Evolutionary conservation across 805 yeast species (phyloP), one percentile per base, ranked within the genome.

Genomic region (Myxozyma geophila): DNA sequence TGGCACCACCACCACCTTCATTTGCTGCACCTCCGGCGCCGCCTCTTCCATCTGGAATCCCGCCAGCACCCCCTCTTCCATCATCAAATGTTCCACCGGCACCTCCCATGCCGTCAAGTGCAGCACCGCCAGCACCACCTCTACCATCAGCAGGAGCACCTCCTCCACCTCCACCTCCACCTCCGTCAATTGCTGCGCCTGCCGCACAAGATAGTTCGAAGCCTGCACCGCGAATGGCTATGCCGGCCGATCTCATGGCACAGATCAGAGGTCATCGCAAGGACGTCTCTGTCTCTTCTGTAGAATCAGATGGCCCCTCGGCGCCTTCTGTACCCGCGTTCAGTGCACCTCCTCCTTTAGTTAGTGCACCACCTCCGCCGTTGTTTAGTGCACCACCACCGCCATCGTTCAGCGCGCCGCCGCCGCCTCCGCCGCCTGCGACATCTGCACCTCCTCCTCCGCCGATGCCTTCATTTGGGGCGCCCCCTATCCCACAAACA

Each of bases 81-180:
- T 65, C 71, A 4, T 66, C 74, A 12, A 68, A 71, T n/a, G 74
- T 74, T 7, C 74, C 76, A 33, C 73, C 75, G 13, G 35, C 51
- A 12, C 51, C 51, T 21, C 51, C 40, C 17, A 70, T 70, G 3
- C 62, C 71, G 5, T 62, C 62, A 28, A 65, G 68, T 4, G 61
- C 66, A 7, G 58, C 69, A 19, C 60, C 70, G 2, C 53, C 66
- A 12, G 64, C 69, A 7, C 57, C 71, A 13, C 58, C 64, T 13
- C 15, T 36, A 8, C 53, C 53, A 13, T 44, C 63, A 40, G 23
- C 67, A 5, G 57, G 58, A 3, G 47, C 58, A 28, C 63, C 61
- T 12, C 60, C 62, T 8, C 54, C 58, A 28, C 49, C 58, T 6
- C 58, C 47, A 5, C 58, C 58, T n/a, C 46, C 54, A n/a, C 35